Conservation (phyloP, 441 rosid species). For the Erodium chrysanthum region DNA sequence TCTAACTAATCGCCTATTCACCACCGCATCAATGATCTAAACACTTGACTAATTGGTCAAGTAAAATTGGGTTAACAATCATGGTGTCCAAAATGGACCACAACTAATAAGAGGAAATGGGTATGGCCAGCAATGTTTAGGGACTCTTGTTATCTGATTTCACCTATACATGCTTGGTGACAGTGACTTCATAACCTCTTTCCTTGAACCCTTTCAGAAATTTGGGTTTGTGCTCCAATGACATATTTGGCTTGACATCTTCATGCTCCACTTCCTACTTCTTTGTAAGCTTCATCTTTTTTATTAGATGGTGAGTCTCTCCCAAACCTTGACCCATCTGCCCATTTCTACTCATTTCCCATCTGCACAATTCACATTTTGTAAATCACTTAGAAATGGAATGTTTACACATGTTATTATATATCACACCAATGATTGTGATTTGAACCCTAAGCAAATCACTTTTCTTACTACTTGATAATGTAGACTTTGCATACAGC, state of each 20-base stretch:
- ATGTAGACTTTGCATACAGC: neutral
- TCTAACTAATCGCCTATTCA: no score
- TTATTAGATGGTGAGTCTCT: neutral
- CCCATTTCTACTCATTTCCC: neutral
- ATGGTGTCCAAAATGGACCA: neutral
- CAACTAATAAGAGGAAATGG: neutral
- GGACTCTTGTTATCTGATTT: neutral
- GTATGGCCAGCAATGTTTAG: neutral
- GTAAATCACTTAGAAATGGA: neutral
- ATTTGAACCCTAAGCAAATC: neutral
- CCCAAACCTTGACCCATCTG: neutral
- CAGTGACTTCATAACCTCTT: constrained; percentile 2
- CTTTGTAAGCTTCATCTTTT: neutral
- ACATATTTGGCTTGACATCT: neutral
- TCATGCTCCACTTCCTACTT: neutral
- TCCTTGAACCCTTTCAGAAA: neutral
- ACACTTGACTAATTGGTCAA: no score
- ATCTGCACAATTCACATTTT: constrained; percentile 4
- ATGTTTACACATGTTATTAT: neutral
- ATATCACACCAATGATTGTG: neutral
- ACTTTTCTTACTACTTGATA: neutral
- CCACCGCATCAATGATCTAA: no score
- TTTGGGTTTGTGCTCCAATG: neutral
- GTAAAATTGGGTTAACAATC: neutral
- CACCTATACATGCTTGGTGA: constrained; percentile 1